Evolutionary conservation across 495 filamentous ascomycete species (phyloP).

Genomic region (Xylaria scruposa): DNA sequence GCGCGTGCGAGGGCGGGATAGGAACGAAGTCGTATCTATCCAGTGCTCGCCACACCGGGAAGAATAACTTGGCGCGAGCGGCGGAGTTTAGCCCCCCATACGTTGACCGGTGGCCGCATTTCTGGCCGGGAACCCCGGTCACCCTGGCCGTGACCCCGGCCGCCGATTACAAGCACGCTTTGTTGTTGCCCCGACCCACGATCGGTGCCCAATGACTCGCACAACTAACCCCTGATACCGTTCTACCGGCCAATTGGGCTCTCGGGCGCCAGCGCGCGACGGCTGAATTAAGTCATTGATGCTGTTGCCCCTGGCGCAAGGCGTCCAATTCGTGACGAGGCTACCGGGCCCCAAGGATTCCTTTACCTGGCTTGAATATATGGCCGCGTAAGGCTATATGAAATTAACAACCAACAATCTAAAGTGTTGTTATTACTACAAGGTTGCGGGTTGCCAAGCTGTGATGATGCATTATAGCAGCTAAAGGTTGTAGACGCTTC

Average conservation of each 20-base stretch:
- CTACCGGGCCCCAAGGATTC: slow-evolving; percentile 18
- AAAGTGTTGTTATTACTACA: not conserved
- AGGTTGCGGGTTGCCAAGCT: slow-evolving; percentile 24
- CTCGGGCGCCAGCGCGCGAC: slow-evolving; percentile 27
- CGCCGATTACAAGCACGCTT: slow-evolving; percentile 25
- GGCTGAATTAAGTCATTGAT: slow-evolving; percentile 19
- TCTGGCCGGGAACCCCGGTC: slow-evolving; percentile 24
- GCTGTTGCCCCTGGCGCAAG: slow-evolving; percentile 22
- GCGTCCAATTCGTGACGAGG: slow-evolving; percentile 25
- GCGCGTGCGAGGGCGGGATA: slow-evolving; percentile 8
- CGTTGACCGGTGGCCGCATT: slow-evolving; percentile 28
- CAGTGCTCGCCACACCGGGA: slow-evolving; percentile 8
- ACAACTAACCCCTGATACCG: not conserved
- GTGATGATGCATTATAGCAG: slow-evolving; percentile 34
- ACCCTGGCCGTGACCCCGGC: slow-evolving; percentile 22
- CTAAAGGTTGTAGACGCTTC: slow-evolving; percentile 20
- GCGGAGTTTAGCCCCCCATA: slow-evolving; percentile 22
- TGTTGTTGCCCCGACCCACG: slow-evolving; percentile 25
- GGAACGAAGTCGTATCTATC: slow-evolving; percentile 4
- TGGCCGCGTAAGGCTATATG: slow-evolving; percentile 24
- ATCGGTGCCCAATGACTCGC: slow-evolving; percentile 30
- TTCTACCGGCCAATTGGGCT: slow-evolving; percentile 20
- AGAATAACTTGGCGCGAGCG: slow-evolving; percentile 3
- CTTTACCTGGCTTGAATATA: slow-evolving; percentile 4
- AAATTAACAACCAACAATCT: not conserved